Evolutionary conservation across 2,329 filamentous ascomycete species (phyloP).

Genomic region (Venturia nashicola): DNA sequence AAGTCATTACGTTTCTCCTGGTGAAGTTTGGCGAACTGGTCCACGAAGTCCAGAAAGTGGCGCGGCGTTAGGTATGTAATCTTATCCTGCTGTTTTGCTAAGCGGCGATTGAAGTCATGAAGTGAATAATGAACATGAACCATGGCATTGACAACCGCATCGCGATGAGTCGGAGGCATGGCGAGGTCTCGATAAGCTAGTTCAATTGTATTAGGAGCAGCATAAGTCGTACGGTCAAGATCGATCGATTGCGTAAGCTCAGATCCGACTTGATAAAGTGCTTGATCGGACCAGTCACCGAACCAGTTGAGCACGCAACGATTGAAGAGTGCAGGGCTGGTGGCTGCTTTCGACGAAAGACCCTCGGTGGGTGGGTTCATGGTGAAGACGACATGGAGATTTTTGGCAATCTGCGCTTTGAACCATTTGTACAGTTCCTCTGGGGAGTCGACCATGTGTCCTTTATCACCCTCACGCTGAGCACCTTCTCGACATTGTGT

Average conservation of each 20-base stretch:
- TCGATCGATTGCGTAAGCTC: slow-evolving; percentile 96
- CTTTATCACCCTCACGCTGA: slow-evolving; percentile 87
- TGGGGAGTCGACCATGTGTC: slow-evolving; percentile 86
- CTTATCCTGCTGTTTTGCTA: slow-evolving; percentile 85
- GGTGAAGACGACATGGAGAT: slow-evolving; percentile 96
- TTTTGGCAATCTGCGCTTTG: slow-evolving; percentile 97
- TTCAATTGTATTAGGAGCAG: slow-evolving; percentile 80
- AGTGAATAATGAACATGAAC: slow-evolving; percentile 97
- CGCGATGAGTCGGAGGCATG: slow-evolving; percentile 79
- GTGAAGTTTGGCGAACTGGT: slow-evolving; percentile 93
- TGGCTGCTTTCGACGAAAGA: slow-evolving; percentile 88
- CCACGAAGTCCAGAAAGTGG: slow-evolving; percentile 96
- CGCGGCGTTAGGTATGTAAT: slow-evolving; percentile 88
- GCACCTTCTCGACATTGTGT: slow-evolving; percentile 98
- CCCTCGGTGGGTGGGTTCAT: slow-evolving; percentile 99
- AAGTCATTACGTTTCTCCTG: slow-evolving; percentile 97
- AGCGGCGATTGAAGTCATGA: slow-evolving; percentile 74
- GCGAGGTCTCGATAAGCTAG: slow-evolving; percentile 79
- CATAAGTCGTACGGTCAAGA: slow-evolving; percentile 75
- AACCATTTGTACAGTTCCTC: slow-evolving; percentile 99
- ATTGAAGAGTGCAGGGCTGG: slow-evolving; percentile 97
- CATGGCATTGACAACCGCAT: slow-evolving; percentile 94
- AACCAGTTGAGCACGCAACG: slow-evolving; percentile 99
- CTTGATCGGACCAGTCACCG: slow-evolving; percentile 98
- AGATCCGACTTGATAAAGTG: slow-evolving; percentile 91